phyloP scores from a whole-genome alignment of 164 flowering plant species.

The Stephania yunnanensis region DNA sequence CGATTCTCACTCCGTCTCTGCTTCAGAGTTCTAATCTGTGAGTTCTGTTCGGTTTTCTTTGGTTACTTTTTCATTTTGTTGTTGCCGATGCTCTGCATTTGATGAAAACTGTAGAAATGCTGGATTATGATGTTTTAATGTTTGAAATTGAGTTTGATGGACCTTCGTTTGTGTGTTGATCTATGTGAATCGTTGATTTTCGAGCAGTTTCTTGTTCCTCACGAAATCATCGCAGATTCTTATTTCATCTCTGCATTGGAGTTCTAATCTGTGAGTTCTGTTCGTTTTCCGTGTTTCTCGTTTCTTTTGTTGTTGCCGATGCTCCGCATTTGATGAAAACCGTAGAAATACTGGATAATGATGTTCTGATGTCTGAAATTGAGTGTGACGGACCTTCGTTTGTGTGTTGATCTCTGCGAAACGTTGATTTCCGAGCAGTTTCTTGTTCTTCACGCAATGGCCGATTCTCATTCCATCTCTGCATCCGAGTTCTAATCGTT shows the following conservation, averaged over 20 bases:
- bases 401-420: no score
- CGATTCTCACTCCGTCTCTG: neutral
- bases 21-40: neutral
- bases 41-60: neutral
- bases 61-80: neutral
- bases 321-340: neutral
- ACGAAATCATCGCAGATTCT: neutral
- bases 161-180: no score
- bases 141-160: no score
- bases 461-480: no score
- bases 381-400: no score
- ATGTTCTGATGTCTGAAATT: neutral
- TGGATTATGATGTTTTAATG: neutral
- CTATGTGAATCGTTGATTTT: no score
- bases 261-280: neutral
- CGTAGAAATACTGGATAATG: neutral
- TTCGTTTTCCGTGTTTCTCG: neutral
- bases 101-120: neutral
- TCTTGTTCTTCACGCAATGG: no score
- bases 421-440: no score
- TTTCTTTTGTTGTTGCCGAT: neutral
- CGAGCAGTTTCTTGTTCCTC: no score
- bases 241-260: no score
- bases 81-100: neutral
- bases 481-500: no score